Base-by-base conservation (phyloP, 257 asterid genomes). In the Solanum verrucosum region DNA sequence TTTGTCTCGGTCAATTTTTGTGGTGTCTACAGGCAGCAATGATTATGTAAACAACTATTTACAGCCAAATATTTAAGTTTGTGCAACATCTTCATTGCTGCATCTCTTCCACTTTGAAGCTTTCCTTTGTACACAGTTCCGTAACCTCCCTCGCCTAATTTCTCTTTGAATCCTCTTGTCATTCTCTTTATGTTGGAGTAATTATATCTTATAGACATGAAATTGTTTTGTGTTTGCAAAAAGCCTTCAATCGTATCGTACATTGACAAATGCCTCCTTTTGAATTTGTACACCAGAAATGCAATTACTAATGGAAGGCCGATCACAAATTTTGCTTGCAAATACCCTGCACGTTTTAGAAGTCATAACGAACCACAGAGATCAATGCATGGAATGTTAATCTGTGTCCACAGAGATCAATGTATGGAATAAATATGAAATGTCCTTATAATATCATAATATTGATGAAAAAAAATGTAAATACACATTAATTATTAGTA, bases 21-120 rank as follows among this genome's bases (percentile, higher is more conserved):
- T 87, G 9, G 27, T 96, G 2, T 86, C 94, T 10, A 79, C 88
- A 4, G 98, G 98, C 65, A 94, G 91, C 93, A 95, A 96, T 68
- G 98, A 95, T 89, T 96, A 93, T 93, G 87, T 95, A 89, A 89
- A 87, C 89, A 93, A 95, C 87, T 94, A 93, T 85, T 88, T 93
- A 7, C 75, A 35, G 52, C 87, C 89, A 2, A 7, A n/a, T 13
- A 11, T 49, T 12, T 85, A 87, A n/a, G n/a, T n/a, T n/a, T n/a
- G n/a, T n/a, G n/a, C n/a, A 67, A 25, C 73, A 67, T 67, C 34
- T 67, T 42, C 49, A 42, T 20, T 1, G 56, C 18, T 46, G 4
- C 56, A 46, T 46, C 2, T 2, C 37, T 7, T 37, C 40, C 0
- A 37, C 40, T 37, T 37, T 37, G 40, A 37, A 37, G 40, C 40